Conservation (phyloP, 805 yeast species). For the Metschnikowia similis region DNA sequence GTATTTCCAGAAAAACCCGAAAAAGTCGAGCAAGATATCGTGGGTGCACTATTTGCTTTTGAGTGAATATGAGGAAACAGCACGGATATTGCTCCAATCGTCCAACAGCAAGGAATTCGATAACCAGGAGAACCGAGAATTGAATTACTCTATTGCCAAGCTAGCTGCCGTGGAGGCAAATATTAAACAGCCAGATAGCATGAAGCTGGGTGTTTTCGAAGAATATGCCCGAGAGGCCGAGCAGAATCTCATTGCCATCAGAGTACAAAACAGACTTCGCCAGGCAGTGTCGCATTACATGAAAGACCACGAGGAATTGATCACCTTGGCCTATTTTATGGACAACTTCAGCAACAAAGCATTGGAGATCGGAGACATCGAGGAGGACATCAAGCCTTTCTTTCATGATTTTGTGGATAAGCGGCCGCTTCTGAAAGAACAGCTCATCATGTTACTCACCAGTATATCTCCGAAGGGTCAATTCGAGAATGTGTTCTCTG, state of each 20-base stretch:
- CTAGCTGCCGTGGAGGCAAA: constrained; percentile 50
- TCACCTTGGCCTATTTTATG: constrained; percentile 25
- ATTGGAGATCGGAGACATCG: constrained; percentile 2
- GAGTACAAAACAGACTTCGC: constrained; percentile 43
- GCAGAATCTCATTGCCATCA: constrained; percentile 42
- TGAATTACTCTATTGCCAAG: constrained; percentile 70
- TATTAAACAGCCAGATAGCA: not conserved
- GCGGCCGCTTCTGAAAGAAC: constrained; percentile 38
- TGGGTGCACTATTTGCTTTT: constrained; percentile 69
- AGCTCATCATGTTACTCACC: constrained; percentile 51
- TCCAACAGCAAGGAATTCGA: constrained; percentile 35
- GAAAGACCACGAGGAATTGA: constrained; percentile 21
- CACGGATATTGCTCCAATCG: constrained; percentile 42
- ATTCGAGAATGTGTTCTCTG: constrained; percentile 22
- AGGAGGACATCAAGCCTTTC: constrained; percentile 19
- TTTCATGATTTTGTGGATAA: constrained; percentile 31
- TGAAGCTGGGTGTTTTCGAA: constrained; percentile 5
- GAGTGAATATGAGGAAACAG: constrained; percentile 48
- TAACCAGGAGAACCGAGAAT: constrained; percentile 42
- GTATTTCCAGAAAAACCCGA: constrained; percentile 45
- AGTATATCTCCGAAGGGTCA: constrained; percentile 32
- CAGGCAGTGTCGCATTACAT: constrained; percentile 21
- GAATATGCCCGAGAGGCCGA: constrained; percentile 38
- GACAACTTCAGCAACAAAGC: constrained; percentile 15
- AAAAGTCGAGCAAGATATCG: constrained; percentile 49